Conservation (phyloP, 345 rosid genomes). For the Camelina hispida region DNA sequence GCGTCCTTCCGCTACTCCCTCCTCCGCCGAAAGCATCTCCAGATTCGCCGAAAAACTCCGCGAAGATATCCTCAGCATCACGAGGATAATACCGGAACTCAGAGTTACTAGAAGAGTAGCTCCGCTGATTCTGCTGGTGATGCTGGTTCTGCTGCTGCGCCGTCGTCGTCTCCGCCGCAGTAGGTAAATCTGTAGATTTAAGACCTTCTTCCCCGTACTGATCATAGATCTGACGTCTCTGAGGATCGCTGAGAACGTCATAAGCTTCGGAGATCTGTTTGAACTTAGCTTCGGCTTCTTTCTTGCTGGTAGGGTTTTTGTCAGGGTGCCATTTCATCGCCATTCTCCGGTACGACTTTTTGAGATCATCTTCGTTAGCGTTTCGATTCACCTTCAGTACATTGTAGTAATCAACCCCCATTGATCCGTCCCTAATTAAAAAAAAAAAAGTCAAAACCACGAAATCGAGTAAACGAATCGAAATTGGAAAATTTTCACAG, state of each 20-base stretch:
- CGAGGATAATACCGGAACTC: conserved; percentile 58
- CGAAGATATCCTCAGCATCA: conserved; percentile 67
- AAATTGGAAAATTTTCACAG: not conserved
- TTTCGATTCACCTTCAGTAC: conserved; percentile 65
- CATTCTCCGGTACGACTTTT: conserved; percentile 67
- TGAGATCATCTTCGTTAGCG: conserved; percentile 81
- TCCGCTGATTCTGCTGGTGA: conserved; percentile 20
- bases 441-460: conserved; percentile 27
- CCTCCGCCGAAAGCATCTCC: conserved; percentile 31
- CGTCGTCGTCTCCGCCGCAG: conserved; percentile 42
- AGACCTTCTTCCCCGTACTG: conserved; percentile 78
- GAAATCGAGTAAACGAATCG: not conserved
- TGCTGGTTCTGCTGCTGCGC: too few species aligned
- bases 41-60: conserved; percentile 63
- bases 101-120: conserved; percentile 32
- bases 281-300: conserved; percentile 86
- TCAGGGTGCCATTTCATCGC: conserved; percentile 98
- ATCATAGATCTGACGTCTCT: conserved; percentile 88
- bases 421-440: conserved; percentile 15
- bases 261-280: conserved; percentile 89
- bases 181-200: conserved; percentile 54
- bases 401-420: conserved; percentile 95
- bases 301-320: conserved; percentile 71
- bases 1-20: conserved; percentile 37
- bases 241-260: conserved; percentile 78